Evolutionary conservation across 2,329 filamentous ascomycete species (phyloP).

Genomic region (Sphaerostilbella broomeana): DNA sequence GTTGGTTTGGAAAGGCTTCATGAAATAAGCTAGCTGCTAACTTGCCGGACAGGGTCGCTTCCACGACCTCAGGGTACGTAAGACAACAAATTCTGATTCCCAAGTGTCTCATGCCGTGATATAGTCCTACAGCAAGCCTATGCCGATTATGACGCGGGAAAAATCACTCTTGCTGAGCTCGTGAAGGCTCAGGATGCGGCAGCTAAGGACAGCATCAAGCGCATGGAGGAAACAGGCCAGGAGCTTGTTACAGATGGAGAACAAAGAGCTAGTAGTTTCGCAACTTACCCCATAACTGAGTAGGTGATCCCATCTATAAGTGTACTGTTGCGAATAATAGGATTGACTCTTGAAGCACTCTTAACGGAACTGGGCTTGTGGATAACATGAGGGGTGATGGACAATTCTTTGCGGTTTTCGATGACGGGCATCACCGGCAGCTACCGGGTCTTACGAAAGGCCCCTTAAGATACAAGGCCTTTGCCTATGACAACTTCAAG

Average conservation of each 20-base stretch:
- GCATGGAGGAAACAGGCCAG: conserved; percentile 10
- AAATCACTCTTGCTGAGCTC: conserved; percentile 8
- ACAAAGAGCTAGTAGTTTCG: conserved; percentile 14
- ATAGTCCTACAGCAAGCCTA: conserved; percentile 13
- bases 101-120: no score
- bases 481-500: conserved; percentile 10
- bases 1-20: no score
- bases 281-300: conserved; percentile 13
- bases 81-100: no score
- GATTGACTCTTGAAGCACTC: no score
- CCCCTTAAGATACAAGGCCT: conserved; percentile 12
- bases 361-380: conserved; percentile 9
- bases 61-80: no score
- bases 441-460: conserved; percentile 11
- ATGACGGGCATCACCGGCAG: conserved; percentile 14
- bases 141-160: conserved; percentile 11
- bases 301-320: no score
- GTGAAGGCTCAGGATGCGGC: conserved; percentile 8
- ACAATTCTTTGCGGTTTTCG: conserved; percentile 12
- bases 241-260: conserved; percentile 12
- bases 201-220: conserved; percentile 11
- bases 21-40: no score
- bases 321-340: no score
- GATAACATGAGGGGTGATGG: conserved; percentile 11
- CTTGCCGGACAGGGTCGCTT: no score